A percentile compares a stretch with the other conserved stretches of the same genome.
Conservation (phyloP, 192 early-diverging fungal genomes). For the Coemansia sp. region DNA sequence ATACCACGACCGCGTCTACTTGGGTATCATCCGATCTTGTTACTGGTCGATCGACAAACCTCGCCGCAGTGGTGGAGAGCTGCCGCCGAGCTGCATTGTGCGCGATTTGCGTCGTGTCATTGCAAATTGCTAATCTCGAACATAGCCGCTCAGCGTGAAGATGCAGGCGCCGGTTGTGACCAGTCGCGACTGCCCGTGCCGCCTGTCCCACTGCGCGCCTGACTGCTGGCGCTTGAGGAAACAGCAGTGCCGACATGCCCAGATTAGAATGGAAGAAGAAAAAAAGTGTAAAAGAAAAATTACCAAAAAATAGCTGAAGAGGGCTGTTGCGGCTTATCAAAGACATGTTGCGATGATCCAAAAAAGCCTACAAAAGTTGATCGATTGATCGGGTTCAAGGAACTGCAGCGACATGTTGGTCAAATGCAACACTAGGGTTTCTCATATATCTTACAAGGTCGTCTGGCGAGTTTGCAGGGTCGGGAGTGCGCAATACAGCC, state of each 20-base stretch:
- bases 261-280: background rate
- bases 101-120: background rate
- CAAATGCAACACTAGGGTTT: too few relatives aligned
- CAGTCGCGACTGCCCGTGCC: background rate
- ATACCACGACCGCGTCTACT: background rate
- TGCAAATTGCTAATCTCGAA: background rate
- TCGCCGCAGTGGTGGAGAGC: background rate
- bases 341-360: too few relatives aligned
- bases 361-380: too few relatives aligned
- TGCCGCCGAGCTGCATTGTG: background rate
- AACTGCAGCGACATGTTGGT: too few relatives aligned
- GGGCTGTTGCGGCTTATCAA: too few relatives aligned
- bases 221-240: background rate
- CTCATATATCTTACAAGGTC: too few relatives aligned
- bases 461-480: too few relatives aligned
- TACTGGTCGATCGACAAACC: background rate
- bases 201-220: background rate
- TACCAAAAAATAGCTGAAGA: too few relatives aligned
- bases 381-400: too few relatives aligned
- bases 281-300: background rate
- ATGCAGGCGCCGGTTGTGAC: background rate
- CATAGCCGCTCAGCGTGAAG: background rate
- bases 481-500: too few relatives aligned
- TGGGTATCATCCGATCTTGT: background rate
- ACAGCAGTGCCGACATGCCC: slow-evolving; percentile 6